Evolutionary conservation across 2,329 filamentous ascomycete genomes (phyloP).

Genomic region (Venturia asperata): DNA sequence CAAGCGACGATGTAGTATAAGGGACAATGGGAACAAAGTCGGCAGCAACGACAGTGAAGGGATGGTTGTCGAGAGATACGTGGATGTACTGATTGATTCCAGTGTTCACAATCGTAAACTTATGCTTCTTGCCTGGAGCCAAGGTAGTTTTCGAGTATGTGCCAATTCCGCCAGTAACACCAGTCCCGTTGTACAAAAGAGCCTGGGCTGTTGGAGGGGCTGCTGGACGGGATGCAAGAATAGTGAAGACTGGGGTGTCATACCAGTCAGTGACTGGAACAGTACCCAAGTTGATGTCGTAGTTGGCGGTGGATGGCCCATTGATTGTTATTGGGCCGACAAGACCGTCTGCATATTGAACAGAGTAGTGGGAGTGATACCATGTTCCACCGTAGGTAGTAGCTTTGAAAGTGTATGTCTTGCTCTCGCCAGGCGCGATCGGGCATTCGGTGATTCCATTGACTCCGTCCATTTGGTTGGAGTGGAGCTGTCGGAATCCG

Average conservation of each 20-base stretch:
- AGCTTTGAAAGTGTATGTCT: conserved; percentile 36
- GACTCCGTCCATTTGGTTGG: conserved; percentile 40
- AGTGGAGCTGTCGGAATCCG: conserved; percentile 40
- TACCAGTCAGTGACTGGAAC: conserved; percentile 21
- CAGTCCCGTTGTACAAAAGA: conserved; percentile 20
- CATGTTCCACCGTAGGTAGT: conserved; percentile 47
- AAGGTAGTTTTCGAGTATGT: conserved; percentile 24
- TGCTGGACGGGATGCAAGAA: conserved; percentile 12
- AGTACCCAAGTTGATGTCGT: conserved; percentile 27
- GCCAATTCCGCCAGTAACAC: conserved; percentile 21
- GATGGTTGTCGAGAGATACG: conserved; percentile 33
- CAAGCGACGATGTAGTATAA: conserved; percentile 24
- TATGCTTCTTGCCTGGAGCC: conserved; percentile 36
- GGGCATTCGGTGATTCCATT: conserved; percentile 57
- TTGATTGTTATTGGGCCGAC: conserved; percentile 56
- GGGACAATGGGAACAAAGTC: conserved; percentile 34
- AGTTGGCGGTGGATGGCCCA: conserved; percentile 51
- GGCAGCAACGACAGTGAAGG: conserved; percentile 31
- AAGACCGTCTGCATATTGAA: conserved; percentile 51
- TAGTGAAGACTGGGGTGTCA: conserved; percentile 17
- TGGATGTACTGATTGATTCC: conserved; percentile 39
- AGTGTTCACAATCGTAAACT: conserved; percentile 41
- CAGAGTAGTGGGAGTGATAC: conserved; percentile 56
- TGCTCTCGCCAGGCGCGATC: conserved; percentile 49
- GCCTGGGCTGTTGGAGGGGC: conserved; percentile 18